phyloP scores from a whole-genome alignment of 140 eudicot genomes.

The Ambrosia hybrid region DNA sequence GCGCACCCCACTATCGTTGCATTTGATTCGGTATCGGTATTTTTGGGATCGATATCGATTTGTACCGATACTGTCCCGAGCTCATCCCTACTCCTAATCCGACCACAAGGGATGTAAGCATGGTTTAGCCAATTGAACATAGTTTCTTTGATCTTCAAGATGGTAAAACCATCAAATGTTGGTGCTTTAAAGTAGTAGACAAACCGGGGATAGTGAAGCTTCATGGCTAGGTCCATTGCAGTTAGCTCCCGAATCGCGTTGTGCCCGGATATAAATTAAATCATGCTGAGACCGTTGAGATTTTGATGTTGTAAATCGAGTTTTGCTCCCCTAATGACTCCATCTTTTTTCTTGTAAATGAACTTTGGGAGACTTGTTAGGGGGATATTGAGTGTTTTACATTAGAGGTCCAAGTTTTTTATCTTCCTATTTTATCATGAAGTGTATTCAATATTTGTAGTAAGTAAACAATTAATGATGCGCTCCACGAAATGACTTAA shows the following conservation, averaged over 20 bases:
- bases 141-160: slow-evolving; percentile 48
- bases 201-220: slow-evolving; percentile 68
- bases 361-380: slow-evolving; percentile 4
- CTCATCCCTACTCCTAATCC: slow-evolving; percentile 45
- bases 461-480: background rate
- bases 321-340: slow-evolving; percentile 25
- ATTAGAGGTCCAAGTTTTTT: background rate
- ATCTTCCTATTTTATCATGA: background rate
- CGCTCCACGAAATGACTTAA: background rate
- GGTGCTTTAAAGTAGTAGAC: slow-evolving; percentile 54
- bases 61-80: too few species aligned
- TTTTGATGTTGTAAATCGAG: slow-evolving; percentile 38
- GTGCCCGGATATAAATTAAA: slow-evolving; percentile 34
- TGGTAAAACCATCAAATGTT: slow-evolving; percentile 46
- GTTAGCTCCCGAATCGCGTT: slow-evolving; percentile 50
- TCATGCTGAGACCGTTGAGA: slow-evolving; percentile 69
- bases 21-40: slow-evolving; percentile 56
- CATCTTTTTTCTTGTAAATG: slow-evolving; percentile 18
- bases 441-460: background rate
- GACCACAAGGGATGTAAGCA: slow-evolving; percentile 54
- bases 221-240: slow-evolving; percentile 75
- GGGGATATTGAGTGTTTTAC: slow-evolving; percentile 5
- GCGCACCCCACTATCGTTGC: slow-evolving; percentile 82
- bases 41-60: too few species aligned
- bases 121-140: slow-evolving; percentile 60